A percentile compares a stretch with the other conserved stretches of the same genome.
These are phyloP conservation scores for Cystoisospora suis DNA, from an alignment of 169 alveolate genomes.

Conservation along the genomic window DNA sequence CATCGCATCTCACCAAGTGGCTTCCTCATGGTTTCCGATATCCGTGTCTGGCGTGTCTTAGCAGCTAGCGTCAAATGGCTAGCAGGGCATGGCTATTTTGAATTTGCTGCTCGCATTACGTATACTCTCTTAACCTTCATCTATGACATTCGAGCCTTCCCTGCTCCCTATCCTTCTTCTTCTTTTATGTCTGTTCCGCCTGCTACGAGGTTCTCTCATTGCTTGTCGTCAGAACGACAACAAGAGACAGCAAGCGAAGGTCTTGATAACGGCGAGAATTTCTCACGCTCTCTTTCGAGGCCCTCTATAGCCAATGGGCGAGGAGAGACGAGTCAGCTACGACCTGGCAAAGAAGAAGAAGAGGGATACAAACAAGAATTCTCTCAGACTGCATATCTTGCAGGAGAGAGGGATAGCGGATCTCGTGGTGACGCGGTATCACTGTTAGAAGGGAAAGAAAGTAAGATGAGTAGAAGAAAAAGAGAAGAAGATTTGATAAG, in stretches of 20 bases:
- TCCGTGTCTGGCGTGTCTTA: neutral
- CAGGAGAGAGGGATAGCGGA: no score
- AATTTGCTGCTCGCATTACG: neutral
- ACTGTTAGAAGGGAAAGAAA: no score
- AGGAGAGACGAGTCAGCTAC: no score
- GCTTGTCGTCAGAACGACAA: neutral
- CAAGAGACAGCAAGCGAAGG: neutral
- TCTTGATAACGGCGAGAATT: neutral
- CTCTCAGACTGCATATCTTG: no score
- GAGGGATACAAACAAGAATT: no score
- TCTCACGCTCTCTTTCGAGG: neutral
- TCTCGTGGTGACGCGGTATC: no score
- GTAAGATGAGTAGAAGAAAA: neutral
- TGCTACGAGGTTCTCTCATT: neutral
- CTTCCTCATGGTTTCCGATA: neutral
- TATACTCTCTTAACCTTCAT: neutral
- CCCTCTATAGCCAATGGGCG: neutral
- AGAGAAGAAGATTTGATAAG: neutral
- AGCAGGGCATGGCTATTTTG: neutral
- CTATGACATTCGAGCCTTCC: constrained; percentile 27
- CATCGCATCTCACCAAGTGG: neutral
- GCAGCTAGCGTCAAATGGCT: neutral
- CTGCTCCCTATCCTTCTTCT: neutral
- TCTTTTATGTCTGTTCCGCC: neutral
- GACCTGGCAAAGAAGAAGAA: no score